phyloP scores from a whole-genome alignment of 331 rosid genomes.

The Prunus yedoensis region DNA sequence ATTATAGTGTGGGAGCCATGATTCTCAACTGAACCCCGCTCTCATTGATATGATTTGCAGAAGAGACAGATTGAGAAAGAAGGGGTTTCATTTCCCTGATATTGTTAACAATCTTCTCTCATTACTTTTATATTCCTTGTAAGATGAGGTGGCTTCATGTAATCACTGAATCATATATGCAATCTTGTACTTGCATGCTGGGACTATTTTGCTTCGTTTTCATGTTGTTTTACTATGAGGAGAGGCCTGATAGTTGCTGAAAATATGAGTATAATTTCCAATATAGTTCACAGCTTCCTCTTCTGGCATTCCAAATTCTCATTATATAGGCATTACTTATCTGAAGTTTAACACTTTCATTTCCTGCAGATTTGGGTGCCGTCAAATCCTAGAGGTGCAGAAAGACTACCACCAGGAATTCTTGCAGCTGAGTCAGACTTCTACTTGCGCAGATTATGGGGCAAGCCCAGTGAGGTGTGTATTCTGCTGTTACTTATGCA shows the following conservation, averaged over 20 bases:
- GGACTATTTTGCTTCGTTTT: not conserved
- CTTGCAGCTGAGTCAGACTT: conserved; percentile 70
- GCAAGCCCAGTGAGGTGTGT: conserved; percentile 79
- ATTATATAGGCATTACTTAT: conserved; percentile 3
- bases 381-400: conserved; percentile 94
- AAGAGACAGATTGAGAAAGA: not conserved
- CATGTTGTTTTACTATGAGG: not conserved
- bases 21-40: not conserved
- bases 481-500: conserved; percentile 14
- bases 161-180: not conserved
- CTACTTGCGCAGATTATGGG: conserved; percentile 82
- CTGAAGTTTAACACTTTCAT: conserved; percentile 13
- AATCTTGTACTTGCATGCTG: not conserved
- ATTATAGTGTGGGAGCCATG: not conserved
- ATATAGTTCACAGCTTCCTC: not conserved
- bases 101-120: not conserved
- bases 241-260: not conserved
- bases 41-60: not conserved
- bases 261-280: not conserved
- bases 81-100: not conserved
- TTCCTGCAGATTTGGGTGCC: conserved; percentile 83
- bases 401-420: conserved; percentile 79
- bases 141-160: not conserved
- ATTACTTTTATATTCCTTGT: not conserved
- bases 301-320: not conserved